Base-by-base conservation (phyloP, 306 rosid genomes). In the Astragalus membranaceus region DNA sequence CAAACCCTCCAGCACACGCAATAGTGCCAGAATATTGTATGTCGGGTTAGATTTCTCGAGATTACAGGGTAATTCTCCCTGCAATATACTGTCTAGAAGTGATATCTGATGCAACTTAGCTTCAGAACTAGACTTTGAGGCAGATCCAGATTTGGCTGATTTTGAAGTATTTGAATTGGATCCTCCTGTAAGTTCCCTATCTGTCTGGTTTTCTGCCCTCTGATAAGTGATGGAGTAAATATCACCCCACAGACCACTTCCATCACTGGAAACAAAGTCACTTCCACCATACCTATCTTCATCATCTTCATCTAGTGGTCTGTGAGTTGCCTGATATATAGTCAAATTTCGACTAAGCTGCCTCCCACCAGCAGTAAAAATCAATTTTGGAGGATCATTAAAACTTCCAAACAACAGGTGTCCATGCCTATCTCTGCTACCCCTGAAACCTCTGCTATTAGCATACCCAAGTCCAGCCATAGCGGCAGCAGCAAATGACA, bases 401-500 rank as follows among this genome's bases (percentile, higher is more conserved):
- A 85, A 72, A 35, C 84, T 72, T 30, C 90, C 92, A 84, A 82
- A 81, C 36, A 85, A 58, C 57, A 83, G 89, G 2, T 84, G 89
- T 35, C 98, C 98, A 10, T 87, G 94, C 65, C 87, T 69, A 80
- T 92, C 98, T 75, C 94, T 82, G 44, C 95, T 84, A 35, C 96
- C 96, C 81, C 90, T 80, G 35, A 86, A 48, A 58, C 89, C 98
- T 78, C 96, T 85, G 64, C 83, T 79, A 85, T 81, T 87, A 55
- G 82, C 86, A 43, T 86, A 82, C 73, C 96, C 96, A 73, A 92
- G 92, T 30, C 98, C 98, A 73, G 98, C 96, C 96, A 87, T 92
- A 46, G 98, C 96, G 47, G 96, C 98, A 78, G 98, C 98, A 78
- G 96, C 96, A 80, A 92, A 92, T 69, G 98, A 87, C 98, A 89